Evolutionary conservation across 441 rosid species (phyloP).

Genomic region (Lepidium campestre): DNA sequence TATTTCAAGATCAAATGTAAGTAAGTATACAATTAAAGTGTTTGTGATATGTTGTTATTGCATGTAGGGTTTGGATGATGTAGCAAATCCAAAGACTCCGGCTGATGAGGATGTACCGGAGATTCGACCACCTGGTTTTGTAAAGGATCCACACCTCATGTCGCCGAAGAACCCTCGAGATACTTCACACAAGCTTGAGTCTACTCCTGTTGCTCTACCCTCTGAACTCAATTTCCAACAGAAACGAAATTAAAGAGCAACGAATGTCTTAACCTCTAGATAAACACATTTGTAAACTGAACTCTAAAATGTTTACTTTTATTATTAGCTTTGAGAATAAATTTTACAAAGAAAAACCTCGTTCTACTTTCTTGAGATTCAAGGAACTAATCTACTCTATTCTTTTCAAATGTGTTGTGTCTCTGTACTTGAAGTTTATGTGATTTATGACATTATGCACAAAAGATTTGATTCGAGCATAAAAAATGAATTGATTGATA

Average conservation of each 20-base stretch:
- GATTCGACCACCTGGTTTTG: conserved; percentile 30
- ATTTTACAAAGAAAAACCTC: not conserved
- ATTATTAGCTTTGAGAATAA: conserved; percentile 1
- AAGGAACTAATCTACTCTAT: not conserved
- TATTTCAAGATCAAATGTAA: not conserved
- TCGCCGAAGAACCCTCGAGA: conserved; percentile 35
- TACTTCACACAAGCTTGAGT: conserved; percentile 37
- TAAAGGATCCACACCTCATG: conserved; percentile 22
- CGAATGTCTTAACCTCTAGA: conserved; percentile 4
- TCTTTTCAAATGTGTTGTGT: not conserved
- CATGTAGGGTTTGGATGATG: conserved; percentile 42
- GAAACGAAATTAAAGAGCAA: conserved; percentile 28
- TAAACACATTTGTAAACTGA: conserved; percentile 1
- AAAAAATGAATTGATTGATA: conserved; percentile 2
- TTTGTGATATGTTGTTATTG: not conserved
- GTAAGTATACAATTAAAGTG: not conserved
- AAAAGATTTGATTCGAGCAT: conserved; percentile 7
- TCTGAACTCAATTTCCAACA: conserved; percentile 42
- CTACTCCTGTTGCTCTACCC: conserved; percentile 35
- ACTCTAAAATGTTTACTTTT: conserved; percentile 6
- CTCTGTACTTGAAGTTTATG: not conserved
- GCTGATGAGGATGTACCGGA: conserved; percentile 22
- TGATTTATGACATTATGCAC: not conserved
- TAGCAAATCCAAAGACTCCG: conserved; percentile 25
- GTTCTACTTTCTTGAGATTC: conserved; percentile 15